Conservation (phyloP, 345 rosid genomes). For the Leavenworthia alabamica region DNA sequence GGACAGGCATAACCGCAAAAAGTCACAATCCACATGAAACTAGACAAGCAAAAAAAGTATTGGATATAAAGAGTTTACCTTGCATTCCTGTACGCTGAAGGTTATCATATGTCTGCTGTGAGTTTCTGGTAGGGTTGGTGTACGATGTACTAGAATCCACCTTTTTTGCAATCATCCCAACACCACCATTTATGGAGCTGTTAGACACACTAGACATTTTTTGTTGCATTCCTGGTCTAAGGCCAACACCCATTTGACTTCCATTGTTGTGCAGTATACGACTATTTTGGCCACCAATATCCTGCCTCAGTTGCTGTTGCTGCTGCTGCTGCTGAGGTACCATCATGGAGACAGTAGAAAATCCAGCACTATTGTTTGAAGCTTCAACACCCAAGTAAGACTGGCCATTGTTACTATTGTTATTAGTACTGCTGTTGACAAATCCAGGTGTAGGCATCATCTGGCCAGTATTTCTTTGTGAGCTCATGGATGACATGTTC, state of each 20-base stretch:
- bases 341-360: slow-evolving; percentile 60
- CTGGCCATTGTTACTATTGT: slow-evolving; percentile 37
- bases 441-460: slow-evolving; percentile 99
- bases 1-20: not conserved
- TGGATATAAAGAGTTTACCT: slow-evolving; percentile 38
- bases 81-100: slow-evolving; percentile 58
- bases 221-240: slow-evolving; percentile 73
- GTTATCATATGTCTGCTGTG: slow-evolving; percentile 64
- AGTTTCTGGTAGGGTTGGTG: slow-evolving; percentile 51
- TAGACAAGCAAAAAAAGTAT: slow-evolving; percentile 2
- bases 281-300: slow-evolving; percentile 58
- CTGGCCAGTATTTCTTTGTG: slow-evolving; percentile 65
- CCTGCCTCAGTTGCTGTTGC: slow-evolving; percentile 51
- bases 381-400: slow-evolving; percentile 61
- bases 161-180: slow-evolving; percentile 60
- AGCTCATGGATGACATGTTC: slow-evolving; percentile 60
- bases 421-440: slow-evolving; percentile 41
- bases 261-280: slow-evolving; percentile 72
- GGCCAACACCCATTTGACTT: slow-evolving; percentile 64
- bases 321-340: slow-evolving; percentile 54
- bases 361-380: slow-evolving; percentile 54
- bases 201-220: slow-evolving; percentile 66
- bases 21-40: slow-evolving; percentile 3
- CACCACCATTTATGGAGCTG: slow-evolving; percentile 56
- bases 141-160: slow-evolving; percentile 41